phyloP scores from a whole-genome alignment of 2,329 filamentous ascomycete species.

The Fusarium virguliforme region DNA sequence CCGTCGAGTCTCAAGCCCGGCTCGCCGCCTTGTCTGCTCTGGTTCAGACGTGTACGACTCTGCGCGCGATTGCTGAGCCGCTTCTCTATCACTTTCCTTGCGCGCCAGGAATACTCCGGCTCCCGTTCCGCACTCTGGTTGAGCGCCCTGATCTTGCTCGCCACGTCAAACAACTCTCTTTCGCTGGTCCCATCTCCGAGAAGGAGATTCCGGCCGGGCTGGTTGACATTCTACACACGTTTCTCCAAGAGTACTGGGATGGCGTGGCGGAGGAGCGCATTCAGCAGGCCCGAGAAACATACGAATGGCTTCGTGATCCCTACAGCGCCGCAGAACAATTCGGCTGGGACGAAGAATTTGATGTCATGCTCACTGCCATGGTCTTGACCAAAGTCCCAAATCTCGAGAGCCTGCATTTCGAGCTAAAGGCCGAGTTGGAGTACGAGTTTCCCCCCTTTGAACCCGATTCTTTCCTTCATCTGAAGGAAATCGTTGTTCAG shows the following conservation, averaged over 20 bases:
- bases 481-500: neutral
- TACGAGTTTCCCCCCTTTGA: neutral
- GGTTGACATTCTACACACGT: too few relatives aligned
- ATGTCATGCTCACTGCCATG: neutral
- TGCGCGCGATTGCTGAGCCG: neutral
- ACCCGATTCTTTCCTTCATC: neutral
- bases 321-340: neutral
- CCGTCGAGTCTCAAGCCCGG: too few relatives aligned
- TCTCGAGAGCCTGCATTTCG: neutral
- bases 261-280: neutral
- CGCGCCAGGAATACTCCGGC: neutral
- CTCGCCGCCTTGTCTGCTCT: neutral
- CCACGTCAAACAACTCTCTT: neutral
- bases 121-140: neutral
- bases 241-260: neutral
- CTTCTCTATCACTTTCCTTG: neutral
- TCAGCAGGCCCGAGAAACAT: rapidly evolving
- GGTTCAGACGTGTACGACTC: neutral
- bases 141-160: neutral
- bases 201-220: neutral
- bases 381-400: neutral
- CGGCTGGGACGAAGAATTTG: neutral
- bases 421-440: too few relatives aligned
- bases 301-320: neutral
- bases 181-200: neutral